A percentile compares a stretch with the other conserved stretches of the same genome.
Conservation (phyloP, 148 eudicot genomes). For the Vaccinium myrtillus region DNA sequence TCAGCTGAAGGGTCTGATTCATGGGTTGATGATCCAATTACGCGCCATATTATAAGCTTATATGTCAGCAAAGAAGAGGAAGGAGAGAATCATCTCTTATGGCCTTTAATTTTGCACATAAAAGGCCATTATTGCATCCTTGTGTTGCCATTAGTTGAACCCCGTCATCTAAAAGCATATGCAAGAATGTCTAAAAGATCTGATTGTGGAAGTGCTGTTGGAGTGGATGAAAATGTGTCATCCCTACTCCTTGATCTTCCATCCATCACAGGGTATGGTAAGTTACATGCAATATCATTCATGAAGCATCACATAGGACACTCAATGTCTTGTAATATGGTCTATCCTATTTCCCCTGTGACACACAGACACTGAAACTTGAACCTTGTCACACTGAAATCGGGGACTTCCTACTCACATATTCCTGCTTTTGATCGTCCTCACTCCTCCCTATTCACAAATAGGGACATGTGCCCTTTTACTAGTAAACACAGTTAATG, state of each 20-base stretch:
- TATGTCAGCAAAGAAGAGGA: conserved; percentile 47
- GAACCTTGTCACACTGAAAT: background rate
- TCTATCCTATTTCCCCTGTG: background rate
- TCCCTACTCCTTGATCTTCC: conserved; percentile 86
- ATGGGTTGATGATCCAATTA: conserved; percentile 97
- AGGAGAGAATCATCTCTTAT: conserved; percentile 49
- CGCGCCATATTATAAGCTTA: conserved; percentile 83
- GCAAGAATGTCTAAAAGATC: conserved; percentile 55
- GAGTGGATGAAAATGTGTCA: conserved; percentile 75
- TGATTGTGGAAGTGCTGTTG: conserved; percentile 86
- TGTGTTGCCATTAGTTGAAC: conserved; percentile 87
- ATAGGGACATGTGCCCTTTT: too few relatives aligned
- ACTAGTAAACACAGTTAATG: too few relatives aligned
- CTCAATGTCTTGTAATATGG: background rate
- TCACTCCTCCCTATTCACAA: too few relatives aligned
- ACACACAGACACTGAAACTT: conserved; percentile 10
- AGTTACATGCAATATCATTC: conserved; percentile 33
- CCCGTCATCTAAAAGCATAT: conserved; percentile 70
- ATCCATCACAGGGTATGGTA: conserved; percentile 99
- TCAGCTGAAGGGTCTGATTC: conserved; percentile 92
- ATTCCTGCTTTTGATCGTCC: too few relatives aligned
- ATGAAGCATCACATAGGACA: background rate
- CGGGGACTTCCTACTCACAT: background rate
- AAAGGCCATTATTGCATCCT: conserved; percentile 70
- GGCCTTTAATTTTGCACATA: conserved; percentile 83